Evolutionary conservation across 2,329 filamentous ascomycete genomes (phyloP).

Genomic region (Exophiala spinifera): DNA sequence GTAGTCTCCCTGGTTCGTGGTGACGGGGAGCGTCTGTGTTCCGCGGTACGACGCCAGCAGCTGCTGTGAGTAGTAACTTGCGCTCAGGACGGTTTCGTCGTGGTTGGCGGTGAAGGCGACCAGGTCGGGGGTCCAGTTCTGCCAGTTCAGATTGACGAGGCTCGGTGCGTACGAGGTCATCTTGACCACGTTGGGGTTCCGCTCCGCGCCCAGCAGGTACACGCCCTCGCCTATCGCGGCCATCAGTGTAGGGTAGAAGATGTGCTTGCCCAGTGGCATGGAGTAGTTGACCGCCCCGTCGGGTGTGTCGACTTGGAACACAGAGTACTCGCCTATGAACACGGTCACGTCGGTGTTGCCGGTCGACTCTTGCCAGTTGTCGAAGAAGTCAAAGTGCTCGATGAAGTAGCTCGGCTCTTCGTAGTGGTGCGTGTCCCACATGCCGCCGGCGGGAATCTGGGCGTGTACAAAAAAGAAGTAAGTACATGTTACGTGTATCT

Average conservation of each 20-base stretch:
- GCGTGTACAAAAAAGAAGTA: too few species aligned
- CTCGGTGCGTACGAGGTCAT: slow-evolving; percentile 20
- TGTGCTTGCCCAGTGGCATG: slow-evolving; percentile 46
- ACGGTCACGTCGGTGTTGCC: slow-evolving; percentile 33
- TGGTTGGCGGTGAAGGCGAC: slow-evolving; percentile 34
- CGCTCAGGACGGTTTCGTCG: slow-evolving; percentile 32
- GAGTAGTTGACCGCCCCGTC: slow-evolving; percentile 52
- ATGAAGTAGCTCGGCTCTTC: slow-evolving; percentile 40
- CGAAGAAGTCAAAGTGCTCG: slow-evolving; percentile 42
- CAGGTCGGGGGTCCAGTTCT: slow-evolving; percentile 38
- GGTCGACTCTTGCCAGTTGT: slow-evolving; percentile 36
- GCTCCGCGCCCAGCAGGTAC: slow-evolving; percentile 63
- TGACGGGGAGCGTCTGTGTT: slow-evolving; percentile 32
- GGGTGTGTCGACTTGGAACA: slow-evolving; percentile 37
- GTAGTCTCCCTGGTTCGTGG: slow-evolving; percentile 25
- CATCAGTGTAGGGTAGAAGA: slow-evolving; percentile 55
- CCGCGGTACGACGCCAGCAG: slow-evolving; percentile 38
- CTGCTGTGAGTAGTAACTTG: slow-evolving; percentile 38
- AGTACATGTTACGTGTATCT: too few species aligned
- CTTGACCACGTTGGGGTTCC: slow-evolving; percentile 23
- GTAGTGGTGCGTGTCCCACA: slow-evolving; percentile 46
- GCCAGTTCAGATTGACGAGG: slow-evolving; percentile 24
- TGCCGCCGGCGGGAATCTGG: slow-evolving; percentile 34
- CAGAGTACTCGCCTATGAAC: slow-evolving; percentile 38
- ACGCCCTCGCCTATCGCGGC: slow-evolving; percentile 63